Percentiles rank a stretch among this genome's conserved stretches.
phyloP scores from a whole-genome alignment of 1,139 yeast genomes.

The Candida albicans region DNA sequence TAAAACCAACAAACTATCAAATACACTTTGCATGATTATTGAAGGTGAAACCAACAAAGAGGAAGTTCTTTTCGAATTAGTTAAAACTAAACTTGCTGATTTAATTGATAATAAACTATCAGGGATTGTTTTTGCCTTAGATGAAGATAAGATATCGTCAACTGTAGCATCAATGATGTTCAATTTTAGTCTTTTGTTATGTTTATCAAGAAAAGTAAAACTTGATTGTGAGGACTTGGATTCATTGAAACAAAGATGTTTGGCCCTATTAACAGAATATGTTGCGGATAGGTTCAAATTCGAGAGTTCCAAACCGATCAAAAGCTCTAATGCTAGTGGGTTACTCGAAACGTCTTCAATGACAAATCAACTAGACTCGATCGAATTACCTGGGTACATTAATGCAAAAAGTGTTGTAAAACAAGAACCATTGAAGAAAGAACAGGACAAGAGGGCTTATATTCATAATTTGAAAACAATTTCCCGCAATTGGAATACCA shows the following conservation, averaged over 20 bases:
- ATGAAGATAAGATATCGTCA: conserved; percentile 33
- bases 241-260: conserved; percentile 14
- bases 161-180: conserved; percentile 31
- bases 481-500: conserved; percentile 12
- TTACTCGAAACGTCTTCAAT: not conserved
- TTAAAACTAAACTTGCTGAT: conserved; percentile 25
- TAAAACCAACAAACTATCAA: conserved; percentile 5
- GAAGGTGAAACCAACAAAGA: conserved; percentile 5
- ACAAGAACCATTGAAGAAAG: conserved; percentile 1
- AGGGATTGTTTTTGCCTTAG: conserved; percentile 27
- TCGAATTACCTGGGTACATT: conserved; percentile 42
- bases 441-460: conserved; percentile 1
- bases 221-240: conserved; percentile 10
- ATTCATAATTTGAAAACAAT: conserved; percentile 11
- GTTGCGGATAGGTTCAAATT: conserved; percentile 19
- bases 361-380: conserved; percentile 33
- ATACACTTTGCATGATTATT: not conserved
- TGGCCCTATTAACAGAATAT: conserved; percentile 17
- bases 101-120: conserved; percentile 26
- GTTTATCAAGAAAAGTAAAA: conserved; percentile 15
- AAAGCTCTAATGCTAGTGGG: not conserved
- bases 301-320: conserved; percentile 8
- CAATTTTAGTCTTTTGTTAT: conserved; percentile 26
- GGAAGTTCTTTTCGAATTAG: conserved; percentile 15
- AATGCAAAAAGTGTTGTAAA: conserved; percentile 32